Conservation (phyloP, 2,329 filamentous ascomycete genomes). For the Paraconiothyrium sp. region DNA sequence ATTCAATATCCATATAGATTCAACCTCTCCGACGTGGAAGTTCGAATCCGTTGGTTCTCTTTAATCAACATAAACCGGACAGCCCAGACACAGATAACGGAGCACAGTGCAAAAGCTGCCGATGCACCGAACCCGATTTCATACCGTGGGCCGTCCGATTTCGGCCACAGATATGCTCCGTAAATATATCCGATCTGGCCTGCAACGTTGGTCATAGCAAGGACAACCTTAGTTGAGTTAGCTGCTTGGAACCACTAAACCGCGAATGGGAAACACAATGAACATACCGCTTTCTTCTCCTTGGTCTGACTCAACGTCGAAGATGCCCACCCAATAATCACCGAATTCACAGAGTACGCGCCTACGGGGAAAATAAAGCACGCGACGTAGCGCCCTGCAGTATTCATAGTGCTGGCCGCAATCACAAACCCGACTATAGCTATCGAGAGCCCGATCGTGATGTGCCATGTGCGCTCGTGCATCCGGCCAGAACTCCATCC, state of each 20-base stretch:
- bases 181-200: neutral
- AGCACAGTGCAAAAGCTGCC: neutral
- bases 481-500: conserved; percentile 62
- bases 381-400: conserved; percentile 32
- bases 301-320: conserved; percentile 49
- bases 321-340: conserved; percentile 51
- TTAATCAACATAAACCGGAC: neutral
- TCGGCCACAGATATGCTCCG: conserved; percentile 1
- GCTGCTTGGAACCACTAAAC: neutral
- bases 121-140: neutral
- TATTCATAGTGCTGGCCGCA: conserved; percentile 36
- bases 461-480: conserved; percentile 62
- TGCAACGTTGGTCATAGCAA: neutral
- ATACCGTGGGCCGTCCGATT: neutral
- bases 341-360: conserved; percentile 21
- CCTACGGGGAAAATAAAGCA: conserved; percentile 26
- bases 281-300: conserved; percentile 49
- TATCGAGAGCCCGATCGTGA: conserved; percentile 50
- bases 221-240: neutral
- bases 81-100: neutral
- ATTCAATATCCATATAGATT: neutral
- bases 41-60: neutral
- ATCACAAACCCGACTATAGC: conserved; percentile 51
- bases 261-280: neutral
- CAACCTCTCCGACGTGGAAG: neutral